A percentile compares a stretch with the other conserved stretches of the same genome.
phyloP scores from a whole-genome alignment of 2,329 filamentous ascomycete species.

The Diaporthe sp. region DNA sequence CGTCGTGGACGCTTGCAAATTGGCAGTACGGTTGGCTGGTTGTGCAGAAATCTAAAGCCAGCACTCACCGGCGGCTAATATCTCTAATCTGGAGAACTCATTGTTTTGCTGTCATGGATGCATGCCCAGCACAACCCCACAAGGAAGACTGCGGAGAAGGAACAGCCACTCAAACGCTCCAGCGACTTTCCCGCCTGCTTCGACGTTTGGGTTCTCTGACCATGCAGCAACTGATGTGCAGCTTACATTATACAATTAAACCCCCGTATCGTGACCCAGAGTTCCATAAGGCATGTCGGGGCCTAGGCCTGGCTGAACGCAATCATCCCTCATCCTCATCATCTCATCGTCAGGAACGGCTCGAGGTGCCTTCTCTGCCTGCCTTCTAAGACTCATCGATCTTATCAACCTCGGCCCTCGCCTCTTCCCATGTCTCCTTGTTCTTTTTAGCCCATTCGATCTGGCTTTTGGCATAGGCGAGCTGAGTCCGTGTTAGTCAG shows the following conservation, averaged over 20 bases:
- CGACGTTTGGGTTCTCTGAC: background rate
- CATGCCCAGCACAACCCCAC: background rate
- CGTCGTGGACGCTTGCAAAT: background rate
- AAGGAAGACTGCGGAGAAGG: background rate
- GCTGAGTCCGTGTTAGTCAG: constrained; percentile 61
- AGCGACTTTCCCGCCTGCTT: background rate
- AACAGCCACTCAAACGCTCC: background rate
- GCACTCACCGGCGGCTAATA: background rate
- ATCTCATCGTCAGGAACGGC: constrained; percentile 21
- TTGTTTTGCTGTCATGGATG: constrained; percentile 26
- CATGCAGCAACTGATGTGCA: constrained; percentile 14
- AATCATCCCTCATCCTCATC: constrained; percentile 34
- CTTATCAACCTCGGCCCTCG: constrained; percentile 87
- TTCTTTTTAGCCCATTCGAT: constrained; percentile 95
- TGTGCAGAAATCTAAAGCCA: background rate
- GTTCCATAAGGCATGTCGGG: constrained; percentile 18
- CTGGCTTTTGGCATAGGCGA: constrained; percentile 92
- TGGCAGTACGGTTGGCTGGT: background rate
- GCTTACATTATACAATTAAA: constrained; percentile 42
- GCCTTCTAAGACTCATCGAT: constrained; percentile 74
- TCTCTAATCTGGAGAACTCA: constrained; percentile 4
- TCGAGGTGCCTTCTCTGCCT: background rate
- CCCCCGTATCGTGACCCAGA: background rate
- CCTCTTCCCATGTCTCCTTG: constrained; percentile 93
- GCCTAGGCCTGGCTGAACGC: background rate